phyloP scores from a whole-genome alignment of 768 basidiomycete genomes.

The Xanthoconium stramineum region DNA sequence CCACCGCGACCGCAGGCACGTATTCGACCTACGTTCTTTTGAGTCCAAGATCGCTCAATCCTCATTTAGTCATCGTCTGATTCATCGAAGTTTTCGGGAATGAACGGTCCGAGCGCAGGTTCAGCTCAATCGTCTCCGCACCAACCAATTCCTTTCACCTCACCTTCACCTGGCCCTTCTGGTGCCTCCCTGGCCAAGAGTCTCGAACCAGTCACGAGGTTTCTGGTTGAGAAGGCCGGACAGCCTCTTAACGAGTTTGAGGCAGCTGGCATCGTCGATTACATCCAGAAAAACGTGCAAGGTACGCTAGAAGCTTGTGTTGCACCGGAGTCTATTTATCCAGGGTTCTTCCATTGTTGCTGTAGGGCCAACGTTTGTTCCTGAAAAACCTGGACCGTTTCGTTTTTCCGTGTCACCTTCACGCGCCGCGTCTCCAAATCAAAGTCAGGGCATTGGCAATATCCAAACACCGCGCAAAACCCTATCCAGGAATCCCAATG shows the following conservation, averaged over 20 bases:
- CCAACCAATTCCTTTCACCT: constrained; percentile 17
- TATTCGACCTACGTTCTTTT: constrained; percentile 16
- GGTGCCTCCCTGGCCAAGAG: constrained; percentile 37
- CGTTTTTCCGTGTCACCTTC: constrained; percentile 51
- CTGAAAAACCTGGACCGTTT: constrained; percentile 52
- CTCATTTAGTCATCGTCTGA: constrained; percentile 23
- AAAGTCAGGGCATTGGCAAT: constrained; percentile 9
- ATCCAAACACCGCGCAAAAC: constrained; percentile 46
- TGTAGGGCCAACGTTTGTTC: constrained; percentile 22
- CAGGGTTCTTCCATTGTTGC: constrained; percentile 7
- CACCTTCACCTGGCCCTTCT: constrained; percentile 15
- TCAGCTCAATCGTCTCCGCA: constrained; percentile 11
- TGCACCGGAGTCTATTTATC: constrained; percentile 15
- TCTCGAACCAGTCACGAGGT: constrained; percentile 46
- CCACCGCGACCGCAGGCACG: constrained; percentile 28
- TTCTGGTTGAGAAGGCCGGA: constrained; percentile 46
- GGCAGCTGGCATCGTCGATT: constrained; percentile 50
- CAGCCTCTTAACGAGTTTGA: constrained; percentile 50
- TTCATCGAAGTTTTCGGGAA: constrained; percentile 15
- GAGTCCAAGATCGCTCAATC: constrained; percentile 22
- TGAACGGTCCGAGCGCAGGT: constrained; percentile 14
- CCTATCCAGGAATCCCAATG: constrained; percentile 71
- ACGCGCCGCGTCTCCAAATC: constrained; percentile 28
- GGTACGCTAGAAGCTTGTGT: constrained; percentile 30
- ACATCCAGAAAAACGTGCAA: constrained; percentile 51